phyloP scores from a whole-genome alignment of 768 basidiomycete genomes.

The Brasilioporus rufonigricans region DNA sequence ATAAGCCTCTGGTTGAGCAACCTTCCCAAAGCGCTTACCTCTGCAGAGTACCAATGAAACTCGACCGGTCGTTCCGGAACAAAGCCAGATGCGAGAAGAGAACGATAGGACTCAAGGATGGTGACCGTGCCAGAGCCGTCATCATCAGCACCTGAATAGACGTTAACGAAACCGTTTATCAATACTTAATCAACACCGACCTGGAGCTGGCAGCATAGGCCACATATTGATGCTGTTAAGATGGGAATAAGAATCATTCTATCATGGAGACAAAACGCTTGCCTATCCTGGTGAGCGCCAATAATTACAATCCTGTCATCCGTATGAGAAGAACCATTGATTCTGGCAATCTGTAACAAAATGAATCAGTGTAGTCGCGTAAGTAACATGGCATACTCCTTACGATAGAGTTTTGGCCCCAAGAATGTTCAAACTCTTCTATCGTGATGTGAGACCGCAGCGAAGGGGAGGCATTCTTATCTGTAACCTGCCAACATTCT shows the following conservation, averaged over 20 bases:
- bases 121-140: constrained; percentile 47
- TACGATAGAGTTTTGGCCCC: constrained; percentile 84
- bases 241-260: background rate
- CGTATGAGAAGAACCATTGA: constrained; percentile 64
- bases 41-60: constrained; percentile 50
- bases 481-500: constrained; percentile 51
- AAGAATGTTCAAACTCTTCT: constrained; percentile 72
- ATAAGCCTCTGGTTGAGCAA: background rate
- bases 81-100: constrained; percentile 41
- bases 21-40: constrained; percentile 24
- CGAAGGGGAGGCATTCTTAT: constrained; percentile 53
- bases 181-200: constrained; percentile 33
- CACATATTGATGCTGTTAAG: constrained; percentile 62
- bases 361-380: background rate
- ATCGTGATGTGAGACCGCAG: constrained; percentile 59
- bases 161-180: background rate
- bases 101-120: constrained; percentile 44
- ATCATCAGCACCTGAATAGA: constrained; percentile 37
- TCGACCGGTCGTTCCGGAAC: constrained; percentile 42
- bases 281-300: constrained; percentile 85
- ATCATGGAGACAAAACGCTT: background rate
- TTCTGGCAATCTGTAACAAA: constrained; percentile 59
- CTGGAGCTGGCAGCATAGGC: constrained; percentile 77
- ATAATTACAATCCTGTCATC: constrained; percentile 68
- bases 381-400: constrained; percentile 18